Conservation (phyloP, 148 eudicot species). For the Pouteria glomerata region DNA sequence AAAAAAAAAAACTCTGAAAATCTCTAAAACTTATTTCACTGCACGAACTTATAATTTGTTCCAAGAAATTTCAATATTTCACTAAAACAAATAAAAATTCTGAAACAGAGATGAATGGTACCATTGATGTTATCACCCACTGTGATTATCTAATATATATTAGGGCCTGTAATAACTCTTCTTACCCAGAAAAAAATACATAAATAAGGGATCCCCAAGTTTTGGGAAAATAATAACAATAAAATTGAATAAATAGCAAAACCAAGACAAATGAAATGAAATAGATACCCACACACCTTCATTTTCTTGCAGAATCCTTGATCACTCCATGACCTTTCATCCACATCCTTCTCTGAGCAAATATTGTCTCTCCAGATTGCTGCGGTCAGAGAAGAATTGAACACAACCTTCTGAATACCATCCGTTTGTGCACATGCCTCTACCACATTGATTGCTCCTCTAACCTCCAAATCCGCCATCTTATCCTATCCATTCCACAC, state of each 20-base stretch:
- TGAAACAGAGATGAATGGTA: no score
- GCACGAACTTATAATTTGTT: no score
- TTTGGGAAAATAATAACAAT: background rate
- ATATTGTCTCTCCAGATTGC: conserved; percentile 36
- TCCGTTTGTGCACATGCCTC: conserved; percentile 36
- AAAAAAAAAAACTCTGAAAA: no score
- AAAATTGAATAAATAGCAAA: background rate
- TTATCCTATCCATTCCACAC: conserved; percentile 18
- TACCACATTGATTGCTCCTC: conserved; percentile 32
- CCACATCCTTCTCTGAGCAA: conserved; percentile 21
- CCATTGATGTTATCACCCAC: no score
- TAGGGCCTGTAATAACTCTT: no score
- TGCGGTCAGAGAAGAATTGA: conserved; percentile 27
- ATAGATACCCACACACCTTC: conserved; percentile 12
- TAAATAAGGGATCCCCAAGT: no score
- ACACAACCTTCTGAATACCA: conserved; percentile 26
- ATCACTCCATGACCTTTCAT: conserved; percentile 36
- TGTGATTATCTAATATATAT: no score
- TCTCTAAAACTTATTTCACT: no score
- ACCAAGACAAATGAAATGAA: background rate
- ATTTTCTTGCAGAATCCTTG: conserved; percentile 21
- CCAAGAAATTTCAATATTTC: no score
- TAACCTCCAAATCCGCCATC: conserved; percentile 29
- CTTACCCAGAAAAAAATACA: no score
- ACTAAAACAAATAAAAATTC: no score